Evolutionary conservation across 2,329 filamentous ascomycete species (phyloP).

Genomic region (Lachnellula hyalina): DNA sequence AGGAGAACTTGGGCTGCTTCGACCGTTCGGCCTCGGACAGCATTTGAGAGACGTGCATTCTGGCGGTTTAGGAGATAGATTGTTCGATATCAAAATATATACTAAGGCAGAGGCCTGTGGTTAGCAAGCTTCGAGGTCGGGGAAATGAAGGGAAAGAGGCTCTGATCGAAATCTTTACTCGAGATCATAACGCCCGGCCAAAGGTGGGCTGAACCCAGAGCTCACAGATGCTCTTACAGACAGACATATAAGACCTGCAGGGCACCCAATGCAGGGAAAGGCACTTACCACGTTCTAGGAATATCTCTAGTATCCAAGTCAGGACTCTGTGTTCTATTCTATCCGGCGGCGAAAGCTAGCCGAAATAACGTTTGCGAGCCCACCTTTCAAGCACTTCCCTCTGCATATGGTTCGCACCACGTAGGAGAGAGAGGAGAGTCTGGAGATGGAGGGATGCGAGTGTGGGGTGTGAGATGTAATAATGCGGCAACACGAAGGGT

Average conservation of each 20-base stretch:
- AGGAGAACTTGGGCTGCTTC: slow-evolving; percentile 86
- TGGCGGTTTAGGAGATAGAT: slow-evolving; percentile 32
- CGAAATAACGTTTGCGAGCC: slow-evolving; percentile 41
- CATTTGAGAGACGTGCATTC: slow-evolving; percentile 95
- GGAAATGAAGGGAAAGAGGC: slow-evolving; percentile 1
- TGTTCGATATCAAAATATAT: slow-evolving; percentile 1
- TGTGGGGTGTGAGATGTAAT: too few species aligned
- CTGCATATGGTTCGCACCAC: slow-evolving; percentile 41
- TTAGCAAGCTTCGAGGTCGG: not conserved
- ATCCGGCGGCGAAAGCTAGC: slow-evolving; percentile 30
- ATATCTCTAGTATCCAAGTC: too few species aligned
- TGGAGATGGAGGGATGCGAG: not conserved
- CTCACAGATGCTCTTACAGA: not conserved
- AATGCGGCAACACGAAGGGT: too few species aligned
- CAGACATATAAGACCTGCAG: not conserved
- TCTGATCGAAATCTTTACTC: not conserved
- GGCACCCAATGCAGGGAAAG: not conserved
- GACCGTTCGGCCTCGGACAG: slow-evolving; percentile 74
- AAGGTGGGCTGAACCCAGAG: not conserved
- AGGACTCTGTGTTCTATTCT: not conserved
- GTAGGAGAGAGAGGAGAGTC: not conserved
- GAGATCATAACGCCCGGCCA: not conserved
- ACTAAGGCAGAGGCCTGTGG: not conserved
- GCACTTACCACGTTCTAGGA: not conserved
- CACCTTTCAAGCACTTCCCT: slow-evolving; percentile 46